phyloP scores from a whole-genome alignment of 2,329 filamentous ascomycete genomes.

The Pyricularia sp. region DNA sequence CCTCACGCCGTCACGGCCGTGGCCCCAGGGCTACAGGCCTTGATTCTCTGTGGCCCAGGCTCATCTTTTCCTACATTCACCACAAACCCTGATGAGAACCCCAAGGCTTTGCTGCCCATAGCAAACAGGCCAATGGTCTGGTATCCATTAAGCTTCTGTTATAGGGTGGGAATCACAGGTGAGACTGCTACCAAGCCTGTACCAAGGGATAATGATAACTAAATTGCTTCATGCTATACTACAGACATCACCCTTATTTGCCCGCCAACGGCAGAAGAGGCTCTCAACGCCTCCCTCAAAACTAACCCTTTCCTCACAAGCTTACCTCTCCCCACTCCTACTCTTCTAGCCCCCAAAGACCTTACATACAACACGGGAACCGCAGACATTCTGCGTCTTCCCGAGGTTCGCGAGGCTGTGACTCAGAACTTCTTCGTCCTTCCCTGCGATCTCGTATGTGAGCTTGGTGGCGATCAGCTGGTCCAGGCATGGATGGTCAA shows the following conservation, averaged over 20 bases:
- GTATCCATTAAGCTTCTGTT: slow-evolving; percentile 81
- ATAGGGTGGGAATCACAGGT: slow-evolving; percentile 71
- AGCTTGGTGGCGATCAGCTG: slow-evolving; percentile 72
- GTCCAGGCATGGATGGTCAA: slow-evolving; percentile 90
- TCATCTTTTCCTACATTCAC: slow-evolving; percentile 78
- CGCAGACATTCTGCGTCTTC: slow-evolving; percentile 75
- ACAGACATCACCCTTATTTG: slow-evolving; percentile 54
- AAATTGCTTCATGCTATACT: neutral
- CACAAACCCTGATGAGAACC: slow-evolving; percentile 68
- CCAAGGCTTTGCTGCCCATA: slow-evolving; percentile 73
- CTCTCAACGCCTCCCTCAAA: slow-evolving; percentile 61
- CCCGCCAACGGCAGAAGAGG: slow-evolving; percentile 54
- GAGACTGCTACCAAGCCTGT: slow-evolving; percentile 18
- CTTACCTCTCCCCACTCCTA: slow-evolving; percentile 62
- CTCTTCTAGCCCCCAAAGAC: slow-evolving; percentile 65
- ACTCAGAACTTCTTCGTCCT: slow-evolving; percentile 82
- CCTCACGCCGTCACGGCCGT: slow-evolving; percentile 68
- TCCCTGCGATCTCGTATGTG: slow-evolving; percentile 89
- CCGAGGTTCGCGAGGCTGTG: slow-evolving; percentile 70
- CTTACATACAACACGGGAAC: slow-evolving; percentile 82
- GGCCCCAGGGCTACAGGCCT: slow-evolving; percentile 68
- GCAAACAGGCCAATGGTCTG: slow-evolving; percentile 84
- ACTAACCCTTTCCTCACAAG: slow-evolving; percentile 71
- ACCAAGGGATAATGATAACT: neutral
- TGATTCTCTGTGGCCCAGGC: slow-evolving; percentile 76